These are phyloP conservation scores for Cichorium intybus DNA, from an alignment of 140 eudicot species.

Conservation along the genomic window DNA sequence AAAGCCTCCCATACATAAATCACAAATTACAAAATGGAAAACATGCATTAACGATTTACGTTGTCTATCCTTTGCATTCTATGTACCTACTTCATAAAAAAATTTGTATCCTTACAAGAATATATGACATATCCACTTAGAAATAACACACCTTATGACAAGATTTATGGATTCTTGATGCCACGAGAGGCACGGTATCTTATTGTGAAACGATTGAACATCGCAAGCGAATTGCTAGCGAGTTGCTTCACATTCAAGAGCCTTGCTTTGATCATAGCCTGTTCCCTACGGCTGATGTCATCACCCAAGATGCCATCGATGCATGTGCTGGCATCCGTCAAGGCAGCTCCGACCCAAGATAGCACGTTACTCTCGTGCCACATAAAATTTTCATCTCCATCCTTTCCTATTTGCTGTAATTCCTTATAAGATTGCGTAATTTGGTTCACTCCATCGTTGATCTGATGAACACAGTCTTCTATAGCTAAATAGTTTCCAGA, in stretches of 20 bases:
- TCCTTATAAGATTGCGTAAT: constrained; percentile 56
- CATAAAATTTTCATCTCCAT: constrained; percentile 38
- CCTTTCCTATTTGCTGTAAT: constrained; percentile 32
- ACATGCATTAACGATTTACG: background rate
- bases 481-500: constrained; percentile 34
- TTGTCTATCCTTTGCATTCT: background rate
- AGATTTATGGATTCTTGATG: constrained; percentile 35
- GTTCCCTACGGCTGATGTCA: constrained; percentile 33
- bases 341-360: constrained; percentile 75
- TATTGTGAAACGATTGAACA: constrained; percentile 61
- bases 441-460: constrained; percentile 58
- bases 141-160: constrained; percentile 8
- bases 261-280: constrained; percentile 46
- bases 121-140: background rate
- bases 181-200: constrained; percentile 58
- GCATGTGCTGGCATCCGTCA: constrained; percentile 56
- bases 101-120: constrained; percentile 6
- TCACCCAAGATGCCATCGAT: constrained; percentile 48
- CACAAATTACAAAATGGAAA: too few relatives aligned
- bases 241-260: constrained; percentile 55
- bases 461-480: constrained; percentile 47
- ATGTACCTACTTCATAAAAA: constrained; percentile 8
- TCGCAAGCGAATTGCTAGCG: constrained; percentile 63
- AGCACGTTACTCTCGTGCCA: constrained; percentile 76
- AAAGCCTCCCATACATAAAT: too few relatives aligned